Percentiles rank a stretch among this genome's conserved stretches.
Evolutionary conservation across 108 stramenopile species (phyloP).

Genomic region (Skeletonema grethae): DNA sequence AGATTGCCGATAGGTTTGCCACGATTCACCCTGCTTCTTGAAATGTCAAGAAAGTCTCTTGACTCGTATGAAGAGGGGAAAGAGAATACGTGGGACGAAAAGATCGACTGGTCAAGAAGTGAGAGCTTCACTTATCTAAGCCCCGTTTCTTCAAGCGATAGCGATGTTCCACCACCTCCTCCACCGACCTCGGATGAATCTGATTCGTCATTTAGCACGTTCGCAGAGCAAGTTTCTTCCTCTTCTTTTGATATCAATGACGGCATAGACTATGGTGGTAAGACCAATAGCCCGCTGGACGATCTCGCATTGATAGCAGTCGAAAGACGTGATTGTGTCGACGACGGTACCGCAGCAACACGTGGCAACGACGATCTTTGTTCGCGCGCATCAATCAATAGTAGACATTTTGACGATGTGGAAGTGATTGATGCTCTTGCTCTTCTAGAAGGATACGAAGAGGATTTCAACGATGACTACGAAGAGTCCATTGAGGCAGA

Average conservation of each 20-base stretch:
- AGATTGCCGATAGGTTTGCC: too few relatives aligned
- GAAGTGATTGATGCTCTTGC: neutral
- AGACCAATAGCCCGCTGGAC: too few relatives aligned
- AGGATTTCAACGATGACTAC: neutral
- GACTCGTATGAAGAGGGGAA: neutral
- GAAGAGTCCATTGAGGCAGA: neutral
- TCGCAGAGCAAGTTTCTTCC: neutral
- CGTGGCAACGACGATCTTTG: too few relatives aligned
- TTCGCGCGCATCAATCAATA: too few relatives aligned
- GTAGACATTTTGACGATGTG: neutral
- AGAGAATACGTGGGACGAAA: neutral
- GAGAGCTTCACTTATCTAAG: neutral
- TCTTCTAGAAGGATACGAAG: neutral
- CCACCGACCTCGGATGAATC: neutral
- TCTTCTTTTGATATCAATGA: neutral
- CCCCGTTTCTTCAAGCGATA: neutral
- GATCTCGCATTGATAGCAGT: too few relatives aligned
- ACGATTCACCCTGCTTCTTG: too few relatives aligned
- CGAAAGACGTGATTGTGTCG: too few relatives aligned
- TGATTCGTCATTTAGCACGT: neutral
- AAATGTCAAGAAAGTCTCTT: neutral
- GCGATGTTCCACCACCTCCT: neutral
- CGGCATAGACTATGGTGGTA: neutral
- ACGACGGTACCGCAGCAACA: too few relatives aligned
- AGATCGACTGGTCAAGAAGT: neutral